phyloP scores from a whole-genome alignment of 2,329 filamentous ascomycete species.

The Talaromyces sp. region DNA sequence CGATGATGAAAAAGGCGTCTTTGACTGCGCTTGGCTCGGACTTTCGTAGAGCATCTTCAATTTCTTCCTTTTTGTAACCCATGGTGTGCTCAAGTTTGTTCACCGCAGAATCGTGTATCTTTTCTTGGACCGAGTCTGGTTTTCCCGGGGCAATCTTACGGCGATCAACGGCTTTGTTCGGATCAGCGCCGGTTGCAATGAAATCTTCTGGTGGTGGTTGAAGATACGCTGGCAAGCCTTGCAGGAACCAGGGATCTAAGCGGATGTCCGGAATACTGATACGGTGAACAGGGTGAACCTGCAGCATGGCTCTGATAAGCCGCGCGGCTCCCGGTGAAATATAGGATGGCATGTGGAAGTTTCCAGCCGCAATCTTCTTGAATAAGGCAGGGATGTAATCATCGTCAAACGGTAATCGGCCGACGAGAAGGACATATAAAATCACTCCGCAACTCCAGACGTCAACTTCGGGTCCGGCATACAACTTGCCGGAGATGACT shows the following conservation, averaged over 20 bases:
- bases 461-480: slow-evolving; percentile 94
- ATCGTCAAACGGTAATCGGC: slow-evolving; percentile 85
- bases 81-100: slow-evolving; percentile 96
- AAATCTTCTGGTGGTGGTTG: slow-evolving; percentile 86
- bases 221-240: slow-evolving; percentile 79
- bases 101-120: slow-evolving; percentile 85
- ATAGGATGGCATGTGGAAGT: slow-evolving; percentile 87
- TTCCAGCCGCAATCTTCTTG: slow-evolving; percentile 93
- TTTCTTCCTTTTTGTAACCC: slow-evolving; percentile 92
- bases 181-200: slow-evolving; percentile 86
- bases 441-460: slow-evolving; percentile 69
- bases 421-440: slow-evolving; percentile 59
- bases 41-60: slow-evolving; percentile 85
- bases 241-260: slow-evolving; percentile 87
- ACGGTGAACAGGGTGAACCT: slow-evolving; percentile 89
- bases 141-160: slow-evolving; percentile 75
- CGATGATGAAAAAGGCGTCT: slow-evolving; percentile 95
- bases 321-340: slow-evolving; percentile 70
- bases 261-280: slow-evolving; percentile 93
- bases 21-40: slow-evolving; percentile 97
- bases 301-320: slow-evolving; percentile 86
- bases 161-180: slow-evolving; percentile 82
- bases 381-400: slow-evolving; percentile 97
- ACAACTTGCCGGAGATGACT: slow-evolving; percentile 95
- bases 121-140: slow-evolving; percentile 72